Conservation (phyloP, 1,284 basidiomycete genomes). For the Malassezia slooffiae region DNA sequence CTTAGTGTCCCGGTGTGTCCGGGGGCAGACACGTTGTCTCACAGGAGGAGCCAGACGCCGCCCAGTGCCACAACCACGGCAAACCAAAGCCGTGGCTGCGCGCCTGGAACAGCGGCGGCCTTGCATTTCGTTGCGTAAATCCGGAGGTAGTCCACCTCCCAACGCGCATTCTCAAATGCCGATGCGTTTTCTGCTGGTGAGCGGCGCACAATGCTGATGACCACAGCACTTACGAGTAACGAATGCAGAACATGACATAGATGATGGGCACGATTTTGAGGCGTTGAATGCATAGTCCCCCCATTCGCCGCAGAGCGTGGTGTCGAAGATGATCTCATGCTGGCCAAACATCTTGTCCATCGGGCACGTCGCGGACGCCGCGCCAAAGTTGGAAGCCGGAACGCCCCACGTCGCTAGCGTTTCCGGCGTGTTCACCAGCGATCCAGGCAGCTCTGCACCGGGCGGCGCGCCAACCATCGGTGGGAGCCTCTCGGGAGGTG, state of each 20-base stretch:
- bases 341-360: slow-evolving; percentile 22
- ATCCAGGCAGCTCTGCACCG: too few species aligned
- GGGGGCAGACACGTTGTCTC: too few species aligned
- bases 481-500: slow-evolving; percentile 13
- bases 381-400: too few species aligned
- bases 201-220: background rate
- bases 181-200: slow-evolving; percentile 16
- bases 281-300: background rate
- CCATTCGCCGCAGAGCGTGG: slow-evolving; percentile 13
- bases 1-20: too few species aligned
- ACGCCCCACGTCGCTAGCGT: too few species aligned
- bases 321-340: slow-evolving; percentile 34
- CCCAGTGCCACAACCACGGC: too few species aligned
- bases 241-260: too few species aligned
- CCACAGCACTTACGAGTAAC: background rate
- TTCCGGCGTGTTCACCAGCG: too few species aligned
- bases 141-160: slow-evolving; percentile 34
- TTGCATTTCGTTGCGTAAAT: slow-evolving; percentile 26
- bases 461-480: slow-evolving; percentile 15
- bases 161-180: slow-evolving; percentile 25
- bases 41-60: too few species aligned
- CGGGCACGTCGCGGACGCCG: slow-evolving; percentile 20
- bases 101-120: too few species aligned
- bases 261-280: background rate
- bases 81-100: too few species aligned